A percentile compares a stretch with the other conserved stretches of the same genome.
Conservation (phyloP, 805 yeast species). For the Starmerella vaccinii region DNA sequence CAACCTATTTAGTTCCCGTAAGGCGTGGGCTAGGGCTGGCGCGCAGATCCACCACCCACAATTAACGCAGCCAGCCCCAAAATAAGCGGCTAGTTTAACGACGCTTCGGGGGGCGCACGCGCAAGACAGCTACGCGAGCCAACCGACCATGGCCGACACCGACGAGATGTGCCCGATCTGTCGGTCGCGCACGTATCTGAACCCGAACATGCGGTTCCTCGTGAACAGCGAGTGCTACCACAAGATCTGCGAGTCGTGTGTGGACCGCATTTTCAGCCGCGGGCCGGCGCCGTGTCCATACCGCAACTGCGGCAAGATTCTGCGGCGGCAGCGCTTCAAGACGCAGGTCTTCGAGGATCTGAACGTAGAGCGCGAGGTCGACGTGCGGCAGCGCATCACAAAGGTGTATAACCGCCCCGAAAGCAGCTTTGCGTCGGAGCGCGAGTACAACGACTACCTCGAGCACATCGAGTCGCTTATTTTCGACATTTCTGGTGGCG, state of each 20-base stretch:
- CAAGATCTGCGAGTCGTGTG: conserved; percentile 91
- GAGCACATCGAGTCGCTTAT: conserved; percentile 76
- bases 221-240: conserved; percentile 97
- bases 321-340: conserved; percentile 83
- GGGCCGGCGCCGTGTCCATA: conserved; percentile 98
- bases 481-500: conserved; percentile 60
- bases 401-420: conserved; percentile 70
- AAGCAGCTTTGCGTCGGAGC: conserved; percentile 53
- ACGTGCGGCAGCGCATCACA: conserved; percentile 68
- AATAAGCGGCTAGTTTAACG: too few relatives aligned
- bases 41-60: not conserved
- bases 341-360: conserved; percentile 88
- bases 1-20: not conserved
- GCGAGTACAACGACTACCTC: conserved; percentile 62
- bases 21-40: not conserved
- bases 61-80: not conserved
- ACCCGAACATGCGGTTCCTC: conserved; percentile 84
- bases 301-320: conserved; percentile 74
- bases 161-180: conserved; percentile 92
- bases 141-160: conserved; percentile 9
- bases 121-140: too few relatives aligned
- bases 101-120: too few relatives aligned
- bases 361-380: conserved; percentile 82
- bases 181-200: conserved; percentile 84
- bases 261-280: conserved; percentile 80